Percentiles rank a stretch among this genome's conserved stretches.
Evolutionary conservation across 1,284 basidiomycete genomes (phyloP).

Genomic region (Jaminaea rosea): DNA sequence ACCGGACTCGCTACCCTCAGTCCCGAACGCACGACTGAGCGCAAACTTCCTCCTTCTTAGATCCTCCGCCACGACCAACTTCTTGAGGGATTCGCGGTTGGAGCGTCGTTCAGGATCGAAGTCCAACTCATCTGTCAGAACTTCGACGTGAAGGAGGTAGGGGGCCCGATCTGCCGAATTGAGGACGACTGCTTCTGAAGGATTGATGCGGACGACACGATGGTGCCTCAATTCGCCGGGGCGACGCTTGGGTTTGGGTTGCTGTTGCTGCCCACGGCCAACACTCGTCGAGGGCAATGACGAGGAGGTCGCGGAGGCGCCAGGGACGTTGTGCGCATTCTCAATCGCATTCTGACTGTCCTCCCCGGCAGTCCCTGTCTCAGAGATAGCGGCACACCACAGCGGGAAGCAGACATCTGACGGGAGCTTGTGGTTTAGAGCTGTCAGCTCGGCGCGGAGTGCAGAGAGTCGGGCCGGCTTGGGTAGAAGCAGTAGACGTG

Average conservation of each 20-base stretch:
- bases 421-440: slow-evolving; percentile 88
- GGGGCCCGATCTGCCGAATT: slow-evolving; percentile 96
- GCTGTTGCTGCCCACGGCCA: no score
- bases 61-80: slow-evolving; percentile 67
- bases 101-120: slow-evolving; percentile 76
- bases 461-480: slow-evolving; percentile 90
- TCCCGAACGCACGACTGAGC: background rate
- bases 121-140: slow-evolving; percentile 80
- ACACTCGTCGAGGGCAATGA: no score
- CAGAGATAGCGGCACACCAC: slow-evolving; percentile 59
- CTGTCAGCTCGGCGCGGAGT: slow-evolving; percentile 86
- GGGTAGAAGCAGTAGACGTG: slow-evolving; percentile 80
- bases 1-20: background rate
- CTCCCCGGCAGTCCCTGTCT: slow-evolving; percentile 15
- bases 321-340: slow-evolving; percentile 50
- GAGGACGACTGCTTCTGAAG: slow-evolving; percentile 92
- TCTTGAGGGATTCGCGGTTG: slow-evolving; percentile 72
- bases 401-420: slow-evolving; percentile 85
- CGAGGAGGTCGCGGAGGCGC: background rate
- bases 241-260: background rate
- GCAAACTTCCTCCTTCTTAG: slow-evolving; percentile 44
- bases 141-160: slow-evolving; percentile 84
- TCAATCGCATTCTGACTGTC: slow-evolving; percentile 12
- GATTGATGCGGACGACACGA: slow-evolving; percentile 90
- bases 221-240: slow-evolving; percentile 57